These are phyloP conservation scores for Rhizopogon roseolus DNA, from an alignment of 768 basidiomycete genomes.

Conservation along the genomic window DNA sequence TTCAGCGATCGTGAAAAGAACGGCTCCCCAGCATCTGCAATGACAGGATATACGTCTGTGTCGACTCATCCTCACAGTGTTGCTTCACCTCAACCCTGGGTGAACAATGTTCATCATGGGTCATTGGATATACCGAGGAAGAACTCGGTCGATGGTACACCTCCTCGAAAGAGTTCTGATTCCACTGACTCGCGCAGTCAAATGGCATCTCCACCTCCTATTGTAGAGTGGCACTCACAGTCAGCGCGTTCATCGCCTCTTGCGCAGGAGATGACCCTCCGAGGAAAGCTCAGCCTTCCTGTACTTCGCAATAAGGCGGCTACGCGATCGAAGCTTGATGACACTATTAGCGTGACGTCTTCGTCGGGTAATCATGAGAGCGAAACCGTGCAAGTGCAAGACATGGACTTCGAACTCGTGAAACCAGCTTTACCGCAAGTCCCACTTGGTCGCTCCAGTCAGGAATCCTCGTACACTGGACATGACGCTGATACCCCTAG, in stretches of 20 bases:
- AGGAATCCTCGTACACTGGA: slow-evolving; percentile 43
- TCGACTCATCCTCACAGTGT: slow-evolving; percentile 8
- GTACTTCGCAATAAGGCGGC: slow-evolving; percentile 46
- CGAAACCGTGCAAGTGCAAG: slow-evolving; percentile 69
- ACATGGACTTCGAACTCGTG: slow-evolving; percentile 80
- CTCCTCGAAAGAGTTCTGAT: slow-evolving; percentile 17
- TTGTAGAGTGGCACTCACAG: slow-evolving; percentile 34
- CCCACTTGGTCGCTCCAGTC: slow-evolving; percentile 40
- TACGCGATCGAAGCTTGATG: slow-evolving; percentile 24
- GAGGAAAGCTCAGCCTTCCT: slow-evolving; percentile 65
- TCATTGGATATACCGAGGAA: slow-evolving; percentile 17
- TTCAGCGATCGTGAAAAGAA: slow-evolving; percentile 18
- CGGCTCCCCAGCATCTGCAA: slow-evolving; percentile 5
- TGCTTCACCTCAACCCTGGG: slow-evolving; percentile 10
- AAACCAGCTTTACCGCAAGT: slow-evolving; percentile 49
- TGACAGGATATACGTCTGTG: slow-evolving; percentile 9
- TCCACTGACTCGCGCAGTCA: slow-evolving; percentile 29
- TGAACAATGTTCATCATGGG: slow-evolving; percentile 5
- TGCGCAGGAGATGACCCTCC: slow-evolving; percentile 32
- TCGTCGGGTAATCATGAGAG: slow-evolving; percentile 25
- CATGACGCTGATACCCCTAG: slow-evolving; percentile 22
- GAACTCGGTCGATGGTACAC: slow-evolving; percentile 15
- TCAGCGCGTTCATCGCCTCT: slow-evolving; percentile 20
- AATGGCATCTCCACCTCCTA: slow-evolving; percentile 34
- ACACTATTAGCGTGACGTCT: slow-evolving; percentile 19